Percentiles rank a stretch among this genome's conserved stretches.
Conservation (phyloP, 495 filamentous ascomycete genomes). For the Parachaetomium inaequale region DNA sequence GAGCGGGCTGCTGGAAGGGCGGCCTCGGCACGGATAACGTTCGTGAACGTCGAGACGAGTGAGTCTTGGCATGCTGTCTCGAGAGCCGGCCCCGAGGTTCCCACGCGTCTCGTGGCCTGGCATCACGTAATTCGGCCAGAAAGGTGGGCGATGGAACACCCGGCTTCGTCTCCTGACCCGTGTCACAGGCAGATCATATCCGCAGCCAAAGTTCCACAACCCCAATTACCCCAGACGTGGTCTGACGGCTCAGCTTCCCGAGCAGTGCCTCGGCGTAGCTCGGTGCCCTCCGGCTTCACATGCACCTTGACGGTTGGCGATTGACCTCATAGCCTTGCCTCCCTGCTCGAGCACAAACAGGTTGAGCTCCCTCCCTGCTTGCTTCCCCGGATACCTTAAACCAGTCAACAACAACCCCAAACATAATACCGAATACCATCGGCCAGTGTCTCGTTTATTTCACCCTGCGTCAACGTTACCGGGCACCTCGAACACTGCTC, state of each 20-base stretch:
- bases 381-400: background rate
- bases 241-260: background rate
- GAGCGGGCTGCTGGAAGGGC: background rate
- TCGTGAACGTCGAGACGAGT: background rate
- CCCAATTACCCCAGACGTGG: constrained; percentile 11
- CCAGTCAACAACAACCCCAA: background rate
- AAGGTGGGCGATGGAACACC: background rate
- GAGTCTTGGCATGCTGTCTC: background rate
- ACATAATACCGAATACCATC: background rate
- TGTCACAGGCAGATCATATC: constrained; percentile 8
- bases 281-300: constrained; percentile 28
- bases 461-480: background rate
- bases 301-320: constrained; percentile 13
- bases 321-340: constrained; percentile 13
- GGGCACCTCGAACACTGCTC: background rate
- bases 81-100: background rate
- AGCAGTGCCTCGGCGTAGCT: constrained; percentile 23
- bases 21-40: background rate
- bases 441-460: background rate
- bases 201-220: constrained; percentile 8
- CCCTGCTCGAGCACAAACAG: background rate
- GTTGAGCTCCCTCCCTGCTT: background rate
- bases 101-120: background rate
- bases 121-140: constrained; percentile 6
- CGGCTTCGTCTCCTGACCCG: background rate